These are phyloP conservation scores for Tieghemiomyces parasiticus DNA, from an alignment of 192 early-diverging fungal genomes.

Conservation along the genomic window DNA sequence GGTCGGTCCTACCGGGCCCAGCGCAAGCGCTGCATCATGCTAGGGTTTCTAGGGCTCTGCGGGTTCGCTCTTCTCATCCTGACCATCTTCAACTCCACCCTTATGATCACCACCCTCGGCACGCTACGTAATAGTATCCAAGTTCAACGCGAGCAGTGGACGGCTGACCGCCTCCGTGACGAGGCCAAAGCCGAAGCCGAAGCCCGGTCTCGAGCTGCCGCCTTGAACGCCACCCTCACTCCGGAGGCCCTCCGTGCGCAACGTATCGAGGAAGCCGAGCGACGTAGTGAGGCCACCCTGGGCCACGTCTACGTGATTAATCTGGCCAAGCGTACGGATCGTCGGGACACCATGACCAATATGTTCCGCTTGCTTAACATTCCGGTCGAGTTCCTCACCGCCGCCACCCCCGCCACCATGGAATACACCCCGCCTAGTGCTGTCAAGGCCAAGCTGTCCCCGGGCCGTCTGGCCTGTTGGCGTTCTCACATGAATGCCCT, in stretches of 20 bases:
- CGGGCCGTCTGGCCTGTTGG: conserved; percentile 13
- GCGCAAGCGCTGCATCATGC: no score
- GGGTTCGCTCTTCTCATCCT: background rate
- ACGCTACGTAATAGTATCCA: no score
- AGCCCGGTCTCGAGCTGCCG: background rate
- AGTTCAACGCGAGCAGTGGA: no score
- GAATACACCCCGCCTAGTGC: background rate
- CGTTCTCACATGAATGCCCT: conserved; percentile 13
- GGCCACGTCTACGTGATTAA: conserved; percentile 23
- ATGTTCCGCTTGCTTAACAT: conserved; percentile 17
- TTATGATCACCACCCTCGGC: background rate
- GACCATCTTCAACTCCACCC: background rate
- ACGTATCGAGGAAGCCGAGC: background rate
- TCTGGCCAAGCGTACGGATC: conserved; percentile 11
- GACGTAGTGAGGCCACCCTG: conserved; percentile 11
- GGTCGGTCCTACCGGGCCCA: background rate
- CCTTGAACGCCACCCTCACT: background rate
- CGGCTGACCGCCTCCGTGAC: no score
- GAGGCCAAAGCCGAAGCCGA: background rate
- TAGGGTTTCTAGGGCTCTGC: no score
- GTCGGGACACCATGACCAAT: conserved; percentile 12
- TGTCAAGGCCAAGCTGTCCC: background rate
- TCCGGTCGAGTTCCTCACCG: conserved; percentile 19
- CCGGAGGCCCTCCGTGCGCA: background rate
- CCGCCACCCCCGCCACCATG: conserved; percentile 10